Evolutionary conservation across 148 eudicot species (phyloP), one percentile per base, ranked within the genome.

Genomic region (Spergularia marina): DNA sequence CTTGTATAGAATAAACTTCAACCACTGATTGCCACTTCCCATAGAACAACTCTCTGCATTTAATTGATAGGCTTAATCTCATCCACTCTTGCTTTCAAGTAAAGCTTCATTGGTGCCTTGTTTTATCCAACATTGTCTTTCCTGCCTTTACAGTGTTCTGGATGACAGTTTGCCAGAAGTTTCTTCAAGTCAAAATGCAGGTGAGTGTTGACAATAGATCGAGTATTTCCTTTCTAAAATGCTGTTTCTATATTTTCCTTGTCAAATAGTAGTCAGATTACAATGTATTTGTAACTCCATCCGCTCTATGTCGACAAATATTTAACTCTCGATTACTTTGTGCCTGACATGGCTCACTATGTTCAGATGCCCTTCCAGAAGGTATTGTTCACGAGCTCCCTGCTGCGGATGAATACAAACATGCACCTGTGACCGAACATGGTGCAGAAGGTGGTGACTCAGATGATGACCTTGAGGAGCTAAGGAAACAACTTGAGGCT

Each of bases 371-470:
- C 55, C 85, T 94, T 49, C 97, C 98, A 0, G 97, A 89, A 36
- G 98, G 98, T 57, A 81, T 91, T 17, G 86, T 88, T 47, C 92
- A 82, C 44, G 97, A 91, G 85, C 93, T 94, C 20, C 97, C 98
- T 6, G 82, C 57, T 70, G 97, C 98, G 23, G 93, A 94, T 74
- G 85, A 73, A 17, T 87, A 72, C 68, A 70, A 80, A 34, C 79
- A 82, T 23, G 75, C 62, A 21, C 71, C 86, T 66, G 76, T 59
- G 44, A 20, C 77, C 13, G 83, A 83, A 40, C 88, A 87, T 76
- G 72, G 68, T 7, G 66, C 79, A 21, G 85, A 86, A 74, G 74
- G 71, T 12, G 75, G 79, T 12, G 77, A 81, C 78, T 14, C 87
- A 17, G 56, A 69, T 30, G 98, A 91, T 82, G 98, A 91, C 72